Conservation (phyloP, 176 grass and related monocot species). For the Raddia guianensis region DNA sequence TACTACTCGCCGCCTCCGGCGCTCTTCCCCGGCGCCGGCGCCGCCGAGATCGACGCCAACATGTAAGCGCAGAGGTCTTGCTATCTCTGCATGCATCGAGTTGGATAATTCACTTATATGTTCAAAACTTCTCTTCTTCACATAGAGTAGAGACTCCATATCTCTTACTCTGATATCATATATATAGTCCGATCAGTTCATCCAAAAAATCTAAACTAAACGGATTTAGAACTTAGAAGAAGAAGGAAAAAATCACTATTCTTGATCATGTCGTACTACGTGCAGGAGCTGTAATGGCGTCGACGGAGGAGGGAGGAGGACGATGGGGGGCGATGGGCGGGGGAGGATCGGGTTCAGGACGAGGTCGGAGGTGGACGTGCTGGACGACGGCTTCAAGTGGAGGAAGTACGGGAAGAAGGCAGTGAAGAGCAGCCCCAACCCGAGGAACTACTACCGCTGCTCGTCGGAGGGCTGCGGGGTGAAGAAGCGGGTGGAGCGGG, state of each 20-base stretch:
- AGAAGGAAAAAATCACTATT: too few relatives aligned
- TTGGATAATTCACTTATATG: too few relatives aligned
- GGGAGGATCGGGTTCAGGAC: constrained; percentile 82
- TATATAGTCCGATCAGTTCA: too few relatives aligned
- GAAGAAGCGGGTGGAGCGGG: constrained; percentile 91
- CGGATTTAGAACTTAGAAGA: too few relatives aligned
- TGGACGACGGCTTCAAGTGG: constrained; percentile 98
- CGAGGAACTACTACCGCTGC: constrained; percentile 92
- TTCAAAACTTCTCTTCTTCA: too few relatives aligned
- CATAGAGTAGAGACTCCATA: too few relatives aligned
- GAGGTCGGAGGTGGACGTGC: constrained; percentile 73
- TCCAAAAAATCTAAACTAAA: too few relatives aligned
- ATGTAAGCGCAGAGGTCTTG: not conserved
- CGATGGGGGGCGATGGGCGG: not conserved
- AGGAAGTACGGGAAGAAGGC: constrained; percentile 98
- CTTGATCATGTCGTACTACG: too few relatives aligned
- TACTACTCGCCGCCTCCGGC: constrained; percentile 15
- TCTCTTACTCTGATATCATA: too few relatives aligned
- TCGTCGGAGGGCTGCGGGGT: constrained; percentile 69
- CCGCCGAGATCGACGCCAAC: not conserved
- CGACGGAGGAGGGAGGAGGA: not conserved
- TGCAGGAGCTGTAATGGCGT: not conserved
- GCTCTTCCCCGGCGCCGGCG: not conserved
- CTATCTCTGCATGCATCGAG: too few relatives aligned
- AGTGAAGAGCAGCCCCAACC: constrained; percentile 96